These are phyloP conservation scores for Rosa lucieae DNA, from an alignment of 306 rosid species.

Conservation along the genomic window DNA sequence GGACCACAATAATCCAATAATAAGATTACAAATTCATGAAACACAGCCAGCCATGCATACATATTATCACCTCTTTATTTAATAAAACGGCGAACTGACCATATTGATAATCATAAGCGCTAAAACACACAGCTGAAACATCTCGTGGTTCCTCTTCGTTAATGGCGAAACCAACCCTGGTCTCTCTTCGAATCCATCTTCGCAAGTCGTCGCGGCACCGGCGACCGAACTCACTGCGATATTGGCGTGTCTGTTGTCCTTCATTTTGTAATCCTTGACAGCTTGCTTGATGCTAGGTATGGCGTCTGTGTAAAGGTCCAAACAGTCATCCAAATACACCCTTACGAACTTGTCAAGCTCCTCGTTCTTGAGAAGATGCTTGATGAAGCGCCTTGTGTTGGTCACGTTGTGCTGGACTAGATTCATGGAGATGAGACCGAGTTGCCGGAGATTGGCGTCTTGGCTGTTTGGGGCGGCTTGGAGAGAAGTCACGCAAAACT, in stretches of 20 bases:
- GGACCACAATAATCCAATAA: neutral
- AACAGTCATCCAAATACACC: conserved; percentile 58
- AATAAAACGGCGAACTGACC: conserved; percentile 20
- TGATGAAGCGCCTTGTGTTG: conserved; percentile 36
- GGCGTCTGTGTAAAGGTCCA: conserved; percentile 52
- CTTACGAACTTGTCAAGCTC: conserved; percentile 16
- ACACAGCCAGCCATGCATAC: neutral
- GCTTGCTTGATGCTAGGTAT: conserved; percentile 37
- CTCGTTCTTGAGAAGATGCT: conserved; percentile 39
- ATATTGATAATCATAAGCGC: conserved; percentile 58
- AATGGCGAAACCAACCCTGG: conserved; percentile 43
- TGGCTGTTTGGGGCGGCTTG: conserved; percentile 32
- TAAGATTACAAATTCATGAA: neutral
- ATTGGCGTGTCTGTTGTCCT: conserved; percentile 47
- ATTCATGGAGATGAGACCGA: conserved; percentile 52
- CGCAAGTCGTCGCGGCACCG: conserved; percentile 65
- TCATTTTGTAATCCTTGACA: conserved; percentile 38
- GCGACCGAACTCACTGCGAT: conserved; percentile 44
- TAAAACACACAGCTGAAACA: conserved; percentile 58
- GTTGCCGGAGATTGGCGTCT: conserved; percentile 32
- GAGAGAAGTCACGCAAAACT: conserved; percentile 56
- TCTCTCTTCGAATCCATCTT: conserved; percentile 64
- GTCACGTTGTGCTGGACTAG: conserved; percentile 46
- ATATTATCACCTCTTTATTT: neutral
- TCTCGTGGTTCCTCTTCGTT: conserved; percentile 48